Evolutionary conservation across 768 basidiomycete species (phyloP), one percentile per base, ranked within the genome.

Genomic region (Rubroboletus satanas): DNA sequence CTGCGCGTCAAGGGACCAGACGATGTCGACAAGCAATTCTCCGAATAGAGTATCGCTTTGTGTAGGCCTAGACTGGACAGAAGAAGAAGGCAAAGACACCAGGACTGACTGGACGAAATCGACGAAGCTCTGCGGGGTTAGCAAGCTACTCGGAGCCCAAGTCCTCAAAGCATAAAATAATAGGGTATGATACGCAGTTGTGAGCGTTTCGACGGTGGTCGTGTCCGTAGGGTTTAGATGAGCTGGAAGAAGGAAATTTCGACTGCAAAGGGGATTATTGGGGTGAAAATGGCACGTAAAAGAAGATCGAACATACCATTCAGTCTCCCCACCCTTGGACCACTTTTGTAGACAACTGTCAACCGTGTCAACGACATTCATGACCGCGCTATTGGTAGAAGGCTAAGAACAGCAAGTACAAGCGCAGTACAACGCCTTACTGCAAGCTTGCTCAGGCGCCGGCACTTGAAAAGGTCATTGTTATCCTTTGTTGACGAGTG

Each of bases 1-100:
- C 59, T 87, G 83, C 36, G 81, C 76, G 71, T 93, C 92, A 43
- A 89, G 68, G 18, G 89, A 80, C 92, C 92, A 94, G 43, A 91
- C 76, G 62, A 88, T 77, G 66, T 94, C 92, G 21, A 94, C 79
- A 3, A 93, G 73, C 44, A 82, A 69, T 61, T 91, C 89, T 11
- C 85, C 85, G 52, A 92, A 82, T 0, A 77, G 61, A 0, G 71
- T 57, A 4, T 71, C 72, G 57, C 78, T 75, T 8, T 76, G 70
- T 11, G 77, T 73, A 45, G 75, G 70, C 37, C 61, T 58, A 17
- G 69, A 59, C 28, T 65, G 66, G 4, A 65, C 55, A n/a, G 81
- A 80, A 6, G 87, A 88, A 21, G 88, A 87, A 18, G 89, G 90
- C 10, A 90, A 77, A 43, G 72, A 74, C 47, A 75, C 72, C 39